Base-by-base conservation (phyloP, 352 stramenopile species). In the Pythium guiyangense region DNA sequence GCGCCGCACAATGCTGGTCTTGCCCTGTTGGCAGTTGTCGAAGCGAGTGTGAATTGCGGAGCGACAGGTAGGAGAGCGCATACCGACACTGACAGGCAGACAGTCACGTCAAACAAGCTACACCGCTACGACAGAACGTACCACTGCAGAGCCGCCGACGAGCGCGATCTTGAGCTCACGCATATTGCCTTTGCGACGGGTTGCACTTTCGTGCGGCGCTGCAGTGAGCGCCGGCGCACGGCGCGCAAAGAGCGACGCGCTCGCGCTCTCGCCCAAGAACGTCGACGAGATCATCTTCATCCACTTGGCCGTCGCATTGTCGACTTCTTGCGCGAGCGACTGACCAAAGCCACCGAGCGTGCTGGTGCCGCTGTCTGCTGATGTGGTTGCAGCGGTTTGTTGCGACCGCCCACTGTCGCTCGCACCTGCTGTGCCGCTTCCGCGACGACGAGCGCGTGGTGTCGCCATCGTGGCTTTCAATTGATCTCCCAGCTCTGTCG, bases 221-320 rank as follows among this genome's bases (percentile, higher is more conserved):
- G 54, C 51, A 22, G 51, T 64, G 45, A 65, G 48, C 29, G 59
- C 59, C 3, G 52, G 50, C 53, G 31, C 15, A 3, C 59, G 52
- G 3, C 53, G 40, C 20, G 59, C 22, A 25, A 65, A 65, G 29
- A 65, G 43, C 29, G 73, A 71, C 18, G 77, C 69, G 39, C 60
- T 54, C 3, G 57, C 17, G 37, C 44, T 54, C 29, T 90, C 77
- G 29, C 82, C 82, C 2, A 90, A 67, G 39, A 92, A 89, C 48
- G 82, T 92, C 26, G 77, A 87, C 52, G 82, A 92, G 45, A 92
- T 74, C 74, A 92, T 86, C 58, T 87, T 88, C 79, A 92, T 90
- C 82, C 82, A 92, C 66, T 78, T 83, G 40, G 60, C 69, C 35
- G 75, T 76, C 35, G 69, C 73, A 37, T 71, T 77, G 55, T 83